A percentile compares a stretch with the other conserved stretches of the same genome.
phyloP scores from a whole-genome alignment of 768 basidiomycete species.

The Mycena kentingensis region DNA sequence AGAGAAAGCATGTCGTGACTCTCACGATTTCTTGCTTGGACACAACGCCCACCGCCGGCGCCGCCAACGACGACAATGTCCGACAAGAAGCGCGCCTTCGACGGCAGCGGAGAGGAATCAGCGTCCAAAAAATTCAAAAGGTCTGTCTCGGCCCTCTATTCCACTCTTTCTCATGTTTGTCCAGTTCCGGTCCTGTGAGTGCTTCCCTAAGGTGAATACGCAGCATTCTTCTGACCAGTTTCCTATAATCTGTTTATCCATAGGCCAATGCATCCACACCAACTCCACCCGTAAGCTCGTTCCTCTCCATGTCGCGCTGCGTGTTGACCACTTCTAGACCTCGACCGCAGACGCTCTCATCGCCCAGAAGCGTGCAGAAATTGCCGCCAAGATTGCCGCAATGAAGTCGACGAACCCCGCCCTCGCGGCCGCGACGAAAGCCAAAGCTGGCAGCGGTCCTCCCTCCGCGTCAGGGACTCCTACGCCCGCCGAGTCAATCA shows the following conservation, averaged over 20 bases:
- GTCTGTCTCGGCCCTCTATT: constrained; percentile 39
- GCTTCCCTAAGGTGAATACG: constrained; percentile 72
- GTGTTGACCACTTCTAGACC: too few species aligned
- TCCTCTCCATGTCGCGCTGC: constrained; percentile 9
- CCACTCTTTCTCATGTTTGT: constrained; percentile 21
- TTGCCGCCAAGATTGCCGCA: constrained; percentile 81
- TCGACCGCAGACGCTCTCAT: constrained; percentile 70
- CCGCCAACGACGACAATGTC: constrained; percentile 46
- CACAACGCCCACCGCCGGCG: not conserved
- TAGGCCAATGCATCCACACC: constrained; percentile 54
- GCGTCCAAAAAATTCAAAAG: constrained; percentile 67
- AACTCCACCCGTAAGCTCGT: constrained; percentile 44
- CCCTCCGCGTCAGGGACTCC: constrained; percentile 40
- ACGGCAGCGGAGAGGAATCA: constrained; percentile 51
- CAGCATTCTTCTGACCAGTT: constrained; percentile 56
- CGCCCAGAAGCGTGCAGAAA: constrained; percentile 81
- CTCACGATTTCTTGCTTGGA: too few species aligned
- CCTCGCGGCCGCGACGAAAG: constrained; percentile 42
- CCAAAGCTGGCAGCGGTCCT: constrained; percentile 41
- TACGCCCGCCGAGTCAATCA: constrained; percentile 61
- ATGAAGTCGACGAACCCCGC: constrained; percentile 50
- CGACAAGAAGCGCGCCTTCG: constrained; percentile 65
- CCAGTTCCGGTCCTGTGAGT: constrained; percentile 71
- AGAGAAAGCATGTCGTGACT: constrained; percentile 13
- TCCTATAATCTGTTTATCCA: constrained; percentile 65